Base-by-base conservation (phyloP, 2,329 filamentous ascomycete genomes). In the Orbilia quercus region DNA sequence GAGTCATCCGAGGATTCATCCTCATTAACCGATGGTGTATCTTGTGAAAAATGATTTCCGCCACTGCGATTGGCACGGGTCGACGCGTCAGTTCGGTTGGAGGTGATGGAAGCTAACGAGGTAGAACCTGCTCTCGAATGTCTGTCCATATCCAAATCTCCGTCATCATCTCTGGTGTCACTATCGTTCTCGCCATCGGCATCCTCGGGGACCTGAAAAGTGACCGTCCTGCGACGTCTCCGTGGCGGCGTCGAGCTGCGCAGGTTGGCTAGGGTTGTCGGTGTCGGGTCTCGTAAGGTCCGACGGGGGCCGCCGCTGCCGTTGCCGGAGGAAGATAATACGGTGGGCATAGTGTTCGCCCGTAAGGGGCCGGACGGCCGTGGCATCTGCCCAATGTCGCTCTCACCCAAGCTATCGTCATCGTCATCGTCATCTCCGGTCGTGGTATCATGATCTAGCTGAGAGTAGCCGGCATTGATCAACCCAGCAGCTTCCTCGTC, bases 361-460 rank as follows among this genome's bases (percentile, higher is more conserved):
- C 69, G 60, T 7, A 73, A 48, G 7, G 69, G 69, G 4, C 69
- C 69, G n/a, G 69, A 53, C 1, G 69, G 69, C 22, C 69, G 65
- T 16, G 57, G 44, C 18, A 62, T 40, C 9, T 57, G 69, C 1
- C 69, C 69, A 18, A 73, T 60, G 20, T 54, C 62, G 18, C 69
- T 73, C 48, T 66, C 60, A 6, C 57, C 69, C 31, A 65, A 25
- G 20, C 69, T 73, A 18, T 73, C 59, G 20, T 75, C 76, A 16
- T 77, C 75, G 36, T 77, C 76, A 45, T 78, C 75, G 25, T 78
- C 76, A 45, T 78, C 75, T 23, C 69, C 75, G 7, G 76, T 77
- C 1, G 76, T 76, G 12, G 74, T 75, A 16, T 70, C 74, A 12
- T 77, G 69, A 47, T 77, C 75, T 2, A 77, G 58, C 36, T 73